Evolutionary conservation across 2,329 filamentous ascomycete species (phyloP).

Genomic region (Acrodontium crateriforme): DNA sequence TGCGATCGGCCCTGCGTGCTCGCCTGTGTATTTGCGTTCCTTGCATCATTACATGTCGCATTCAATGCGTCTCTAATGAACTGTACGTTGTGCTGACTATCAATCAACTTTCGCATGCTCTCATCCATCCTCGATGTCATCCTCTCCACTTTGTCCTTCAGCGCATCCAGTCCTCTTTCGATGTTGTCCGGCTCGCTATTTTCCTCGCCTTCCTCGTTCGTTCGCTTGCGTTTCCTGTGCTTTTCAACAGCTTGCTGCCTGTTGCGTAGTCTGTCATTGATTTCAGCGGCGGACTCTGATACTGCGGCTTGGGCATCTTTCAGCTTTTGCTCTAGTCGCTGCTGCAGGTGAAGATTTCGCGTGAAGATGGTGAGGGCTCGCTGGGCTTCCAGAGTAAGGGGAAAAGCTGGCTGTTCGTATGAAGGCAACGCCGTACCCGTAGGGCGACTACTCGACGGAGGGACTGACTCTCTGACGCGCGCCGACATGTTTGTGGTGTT

Average conservation of each 20-base stretch:
- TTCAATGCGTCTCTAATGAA: conserved; percentile 30
- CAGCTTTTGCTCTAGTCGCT: conserved; percentile 20
- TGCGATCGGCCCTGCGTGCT: conserved; percentile 20
- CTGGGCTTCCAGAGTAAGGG: conserved; percentile 36
- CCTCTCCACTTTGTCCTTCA: conserved; percentile 32
- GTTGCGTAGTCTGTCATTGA: not conserved
- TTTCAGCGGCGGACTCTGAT: not conserved
- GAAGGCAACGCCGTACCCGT: conserved; percentile 26
- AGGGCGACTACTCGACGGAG: too few relatives aligned
- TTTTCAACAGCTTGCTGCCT: conserved; percentile 3
- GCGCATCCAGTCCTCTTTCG: conserved; percentile 27
- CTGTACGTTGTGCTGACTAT: conserved; percentile 37
- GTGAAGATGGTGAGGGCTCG: conserved; percentile 35
- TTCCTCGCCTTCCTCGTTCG: conserved; percentile 16
- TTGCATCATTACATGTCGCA: conserved; percentile 26
- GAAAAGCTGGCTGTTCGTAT: conserved; percentile 40
- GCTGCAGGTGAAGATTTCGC: conserved; percentile 41
- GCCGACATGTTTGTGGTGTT: too few relatives aligned
- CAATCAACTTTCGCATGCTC: conserved; percentile 43
- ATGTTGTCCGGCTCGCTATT: conserved; percentile 22
- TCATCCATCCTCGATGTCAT: conserved; percentile 44
- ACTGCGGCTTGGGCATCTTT: conserved; percentile 6
- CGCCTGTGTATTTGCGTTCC: conserved; percentile 22
- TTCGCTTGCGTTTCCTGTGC: too few relatives aligned
- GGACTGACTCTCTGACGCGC: too few relatives aligned